These are phyloP conservation scores for Isoetes taiwanensis DNA, from an alignment of 75 land plant species.

Conservation along the genomic window DNA sequence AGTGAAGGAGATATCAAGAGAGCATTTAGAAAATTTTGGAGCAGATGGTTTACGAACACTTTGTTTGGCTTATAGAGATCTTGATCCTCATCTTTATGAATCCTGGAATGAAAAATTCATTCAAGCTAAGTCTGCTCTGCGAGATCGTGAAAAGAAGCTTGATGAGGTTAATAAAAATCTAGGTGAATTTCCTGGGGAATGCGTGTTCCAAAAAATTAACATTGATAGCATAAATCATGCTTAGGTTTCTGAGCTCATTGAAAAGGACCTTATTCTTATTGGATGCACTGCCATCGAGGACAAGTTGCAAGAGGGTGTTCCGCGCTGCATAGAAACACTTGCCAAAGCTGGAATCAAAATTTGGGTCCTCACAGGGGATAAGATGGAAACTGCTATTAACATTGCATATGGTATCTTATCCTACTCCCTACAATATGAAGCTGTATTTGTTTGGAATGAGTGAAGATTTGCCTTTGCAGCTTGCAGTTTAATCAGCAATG, in stretches of 20 bases:
- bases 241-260: conserved; percentile 95
- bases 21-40: conserved; percentile 90
- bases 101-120: conserved; percentile 96
- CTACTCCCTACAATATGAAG: neutral
- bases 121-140: conserved; percentile 86
- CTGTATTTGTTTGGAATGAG: neutral
- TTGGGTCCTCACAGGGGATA: conserved; percentile 97
- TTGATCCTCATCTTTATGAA: conserved; percentile 59
- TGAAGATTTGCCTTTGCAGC: conserved; percentile 34
- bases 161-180: conserved; percentile 55
- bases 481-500: conserved; percentile 80
- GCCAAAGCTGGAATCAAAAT: conserved; percentile 93
- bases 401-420: conserved; percentile 75
- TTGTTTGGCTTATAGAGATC: conserved; percentile 78
- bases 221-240: conserved; percentile 4
- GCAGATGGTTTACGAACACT: conserved; percentile 91
- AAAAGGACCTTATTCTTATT: conserved; percentile 75
- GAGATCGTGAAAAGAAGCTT: conserved; percentile 91
- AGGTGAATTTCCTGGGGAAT: neutral
- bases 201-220: too few relatives aligned
- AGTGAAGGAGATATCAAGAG: conserved; percentile 61
- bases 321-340: conserved; percentile 90
- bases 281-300: conserved; percentile 98
- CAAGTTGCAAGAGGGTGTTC: conserved; percentile 98
- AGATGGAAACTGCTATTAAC: conserved; percentile 98